Conservation (phyloP, 129 eudicot species). For the Deinandra increscens region DNA sequence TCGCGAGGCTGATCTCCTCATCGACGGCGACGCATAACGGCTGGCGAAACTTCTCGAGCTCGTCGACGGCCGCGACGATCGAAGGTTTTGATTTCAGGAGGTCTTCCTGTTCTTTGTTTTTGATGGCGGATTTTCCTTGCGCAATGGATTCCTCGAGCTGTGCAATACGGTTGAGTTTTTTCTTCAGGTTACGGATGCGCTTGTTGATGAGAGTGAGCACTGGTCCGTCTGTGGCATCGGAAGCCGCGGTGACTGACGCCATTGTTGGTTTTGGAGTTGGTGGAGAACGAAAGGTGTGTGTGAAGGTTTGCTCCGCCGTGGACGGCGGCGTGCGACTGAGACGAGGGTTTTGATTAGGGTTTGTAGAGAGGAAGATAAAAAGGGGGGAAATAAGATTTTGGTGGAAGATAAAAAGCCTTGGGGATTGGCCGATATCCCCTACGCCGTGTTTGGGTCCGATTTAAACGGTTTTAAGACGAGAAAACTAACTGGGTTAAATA, state of each 20-base stretch:
- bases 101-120: constrained; percentile 78
- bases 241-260: constrained; percentile 54
- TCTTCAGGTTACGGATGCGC: constrained; percentile 80
- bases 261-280: constrained; percentile 11
- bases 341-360: constrained; percentile 43
- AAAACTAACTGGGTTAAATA: too few relatives aligned
- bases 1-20: constrained; percentile 47
- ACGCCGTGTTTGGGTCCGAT: too few relatives aligned
- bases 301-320: constrained; percentile 39
- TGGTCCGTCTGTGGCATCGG: constrained; percentile 68
- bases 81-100: constrained; percentile 55
- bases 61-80: constrained; percentile 60
- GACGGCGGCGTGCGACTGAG: constrained; percentile 32
- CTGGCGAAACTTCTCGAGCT: constrained; percentile 77
- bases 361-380: constrained; percentile 19
- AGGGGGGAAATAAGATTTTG: background rate
- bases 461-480: too few relatives aligned
- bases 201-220: constrained; percentile 77
- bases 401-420: background rate
- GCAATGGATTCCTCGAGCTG: constrained; percentile 70
- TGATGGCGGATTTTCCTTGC: constrained; percentile 58
- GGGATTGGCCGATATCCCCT: background rate
- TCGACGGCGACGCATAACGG: constrained; percentile 60
- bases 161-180: constrained; percentile 74
- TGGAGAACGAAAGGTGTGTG: background rate